A percentile compares a stretch with the other conserved stretches of the same genome.
Conservation (phyloP, 257 asterid genomes). For the Leptodermis oblonga region DNA sequence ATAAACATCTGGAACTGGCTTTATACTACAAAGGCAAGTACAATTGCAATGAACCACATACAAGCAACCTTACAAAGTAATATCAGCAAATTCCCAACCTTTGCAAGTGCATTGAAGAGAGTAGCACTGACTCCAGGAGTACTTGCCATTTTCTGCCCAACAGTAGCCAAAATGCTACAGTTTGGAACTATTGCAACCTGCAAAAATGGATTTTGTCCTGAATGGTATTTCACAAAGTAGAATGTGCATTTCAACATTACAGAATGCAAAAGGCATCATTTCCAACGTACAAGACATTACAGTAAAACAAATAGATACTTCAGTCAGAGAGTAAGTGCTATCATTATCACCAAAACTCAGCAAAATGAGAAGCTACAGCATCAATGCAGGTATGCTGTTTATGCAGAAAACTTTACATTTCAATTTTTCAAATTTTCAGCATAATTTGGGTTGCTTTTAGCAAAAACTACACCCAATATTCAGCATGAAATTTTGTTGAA, state of each 20-base stretch:
- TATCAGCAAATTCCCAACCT: conserved; percentile 35
- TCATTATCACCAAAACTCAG: not conserved
- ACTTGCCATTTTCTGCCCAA: conserved; percentile 99
- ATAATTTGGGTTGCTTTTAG: not conserved
- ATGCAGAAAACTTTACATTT: not conserved
- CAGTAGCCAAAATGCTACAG: conserved; percentile 98
- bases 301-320: not conserved
- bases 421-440: not conserved
- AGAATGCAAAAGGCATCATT: not conserved
- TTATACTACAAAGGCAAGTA: not conserved
- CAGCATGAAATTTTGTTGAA: not conserved
- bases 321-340: not conserved
- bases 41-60: not conserved
- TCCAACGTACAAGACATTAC: not conserved
- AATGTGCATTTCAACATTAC: conserved; percentile 12
- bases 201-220: conserved; percentile 14
- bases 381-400: not conserved
- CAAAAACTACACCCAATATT: not conserved
- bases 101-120: conserved; percentile 93
- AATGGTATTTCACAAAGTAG: conserved; percentile 1
- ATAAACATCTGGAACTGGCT: not conserved
- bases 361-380: not conserved
- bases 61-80: conserved; percentile 3
- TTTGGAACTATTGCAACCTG: conserved; percentile 90
- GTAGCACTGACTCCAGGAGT: conserved; percentile 99